Evolutionary conservation across 2,329 filamentous ascomycete genomes (phyloP), one percentile per base, ranked within the genome.

Genomic region (Cytospora piceicola): DNA sequence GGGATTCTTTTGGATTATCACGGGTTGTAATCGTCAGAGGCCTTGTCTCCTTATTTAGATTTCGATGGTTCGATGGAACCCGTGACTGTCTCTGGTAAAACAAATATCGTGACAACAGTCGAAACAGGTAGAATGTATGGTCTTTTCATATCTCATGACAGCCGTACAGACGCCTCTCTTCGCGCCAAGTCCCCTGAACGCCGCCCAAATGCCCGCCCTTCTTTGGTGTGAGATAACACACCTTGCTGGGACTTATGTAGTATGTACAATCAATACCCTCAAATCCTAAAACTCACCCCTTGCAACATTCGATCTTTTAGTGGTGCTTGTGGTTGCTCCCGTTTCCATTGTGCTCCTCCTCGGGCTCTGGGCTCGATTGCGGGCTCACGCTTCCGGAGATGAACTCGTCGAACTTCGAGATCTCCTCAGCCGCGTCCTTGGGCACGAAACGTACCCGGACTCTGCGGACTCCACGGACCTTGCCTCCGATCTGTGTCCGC

Each of bases 391-490:
- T 85, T 2, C 85, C 85, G 2, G 84, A 78, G 68, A 94, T 91
- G 72, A 93, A 94, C 76, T 98, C 93, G 74, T 96, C 91, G 67
- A 91, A 88, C 72, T 78, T 80, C 30, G 71, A 89, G 85, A 61
- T 58, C 64, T 85, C 82, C 51, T 80, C 80, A 34, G 81, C 77
- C 32, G 83, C 82, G 22, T 91, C 88, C 70, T 87, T 86, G 46
- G 90, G 85, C 34, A 95, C 86, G 75, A 98, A 98, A 52, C 93
- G 88, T 60, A 98, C 85, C 68, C 91, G 90, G 39, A 99, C 86
- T 69, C 91, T 87, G 76, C 93, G 89, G 49, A 95, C 92, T 1
- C 95, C 94, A 67, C 92, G 87, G 17, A 97, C 91, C 71, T 90
- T 91, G 68, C 83, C 81, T 32, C 92, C 93, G 30, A 97, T 85